Percentiles rank a stretch among this genome's conserved stretches.
Conservation (phyloP, 179 eudicot species). For the Spinacia oleracea region DNA sequence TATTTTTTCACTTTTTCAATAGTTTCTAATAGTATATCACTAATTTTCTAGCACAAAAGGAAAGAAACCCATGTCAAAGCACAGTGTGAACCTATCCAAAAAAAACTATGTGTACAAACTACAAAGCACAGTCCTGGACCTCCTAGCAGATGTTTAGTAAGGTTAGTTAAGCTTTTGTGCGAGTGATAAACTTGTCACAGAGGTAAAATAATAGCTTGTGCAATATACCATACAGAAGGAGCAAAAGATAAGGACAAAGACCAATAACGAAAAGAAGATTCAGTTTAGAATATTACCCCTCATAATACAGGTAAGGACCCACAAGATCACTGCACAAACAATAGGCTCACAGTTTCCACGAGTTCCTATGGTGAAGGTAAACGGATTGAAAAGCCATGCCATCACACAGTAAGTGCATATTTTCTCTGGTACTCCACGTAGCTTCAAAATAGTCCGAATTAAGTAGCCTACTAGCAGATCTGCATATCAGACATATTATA, state of each 20-base stretch:
- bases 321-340: conserved; percentile 83
- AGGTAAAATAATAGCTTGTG: not conserved
- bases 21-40: not conserved
- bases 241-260: not conserved
- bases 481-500: conserved; percentile 35
- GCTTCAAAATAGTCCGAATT: conserved; percentile 73
- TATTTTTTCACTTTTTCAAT: too few relatives aligned
- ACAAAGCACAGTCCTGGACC: too few relatives aligned
- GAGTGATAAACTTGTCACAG: not conserved
- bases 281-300: conserved; percentile 53
- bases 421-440: conserved; percentile 79
- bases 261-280: not conserved
- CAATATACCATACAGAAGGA: not conserved
- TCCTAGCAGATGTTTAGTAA: too few relatives aligned
- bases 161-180: not conserved
- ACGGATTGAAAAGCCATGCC: conserved; percentile 95
- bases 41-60: not conserved
- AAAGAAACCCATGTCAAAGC: not conserved
- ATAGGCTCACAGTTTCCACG: conserved; percentile 99
- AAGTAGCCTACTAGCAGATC: conserved; percentile 81
- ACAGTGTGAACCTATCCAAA: not conserved
- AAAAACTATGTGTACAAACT: too few relatives aligned
- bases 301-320: conserved; percentile 87
- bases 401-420: conserved; percentile 51
- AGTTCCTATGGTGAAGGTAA: conserved; percentile 98